Base-by-base conservation (phyloP, 805 yeast species). In the Ogataea salicorniae region DNA sequence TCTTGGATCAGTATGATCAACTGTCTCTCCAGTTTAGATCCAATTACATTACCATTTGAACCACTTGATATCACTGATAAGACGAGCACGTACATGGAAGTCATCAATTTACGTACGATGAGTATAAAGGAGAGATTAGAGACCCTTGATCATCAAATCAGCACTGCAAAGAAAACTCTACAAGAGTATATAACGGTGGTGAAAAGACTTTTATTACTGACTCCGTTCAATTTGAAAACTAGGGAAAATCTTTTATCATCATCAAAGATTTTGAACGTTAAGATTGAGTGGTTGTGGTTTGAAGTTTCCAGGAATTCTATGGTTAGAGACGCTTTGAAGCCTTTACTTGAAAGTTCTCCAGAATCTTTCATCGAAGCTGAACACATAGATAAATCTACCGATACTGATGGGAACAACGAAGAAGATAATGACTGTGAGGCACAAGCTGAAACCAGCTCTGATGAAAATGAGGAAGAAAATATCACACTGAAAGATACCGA, bases 1-100 rank as follows among this genome's bases (percentile, higher is more conserved):
- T 75, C 76, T 20, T 84, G 91, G 91, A 72, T 83, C 37, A 69
- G 68, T 34, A 62, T 76, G 7, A 77, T 81, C 56, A 81, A 81
- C 53, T 74, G 70, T 52, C 66, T 77, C 7, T 72, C 81, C 1
- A 71, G 83, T 0, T 60, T 78, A 46, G 72, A 71, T 35, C 64
- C 74, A 1, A 63, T 49, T 49, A 68, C 33, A 37, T 42, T 46
- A 56, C 56, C 52, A 48, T 26, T 61, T 57, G 48, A 56, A 29
- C 47, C 51, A 50, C 42, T 59, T 50, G 45, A 49, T 17, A 53
- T 71, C 8, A 58, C 63, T 38, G 58, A 58, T 49, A 74, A 62
- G 37, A 53, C 58, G 0, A 39, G 40, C 9, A 45, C 48, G 31
- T 52, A 54, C 36, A 46, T 40, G 17, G 67, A 62, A 45, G 43